Conservation (phyloP, 2,329 filamentous ascomycete species). For the Colletotrichum sp. region DNA sequence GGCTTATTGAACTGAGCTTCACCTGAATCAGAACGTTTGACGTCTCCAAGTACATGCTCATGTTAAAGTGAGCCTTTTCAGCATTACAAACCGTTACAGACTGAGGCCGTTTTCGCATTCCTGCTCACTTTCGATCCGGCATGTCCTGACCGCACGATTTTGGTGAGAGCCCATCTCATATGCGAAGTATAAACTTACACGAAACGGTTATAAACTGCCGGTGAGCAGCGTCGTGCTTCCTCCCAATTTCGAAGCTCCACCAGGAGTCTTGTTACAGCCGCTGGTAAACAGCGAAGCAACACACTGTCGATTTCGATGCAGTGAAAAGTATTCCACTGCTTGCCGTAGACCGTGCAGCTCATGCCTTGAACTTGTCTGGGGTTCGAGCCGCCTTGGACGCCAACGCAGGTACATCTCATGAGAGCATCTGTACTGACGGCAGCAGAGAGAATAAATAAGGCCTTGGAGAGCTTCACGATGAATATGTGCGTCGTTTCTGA, state of each 20-base stretch:
- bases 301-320: not conserved
- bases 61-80: not conserved
- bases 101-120: not conserved
- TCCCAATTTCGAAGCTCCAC: not conserved
- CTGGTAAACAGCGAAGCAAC: not conserved
- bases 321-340: not conserved
- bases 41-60: not conserved
- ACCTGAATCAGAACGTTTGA: not conserved
- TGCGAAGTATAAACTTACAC: not conserved
- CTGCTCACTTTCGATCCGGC: not conserved
- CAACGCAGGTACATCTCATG: not conserved
- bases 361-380: not conserved
- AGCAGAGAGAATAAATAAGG: not conserved
- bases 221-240: not conserved
- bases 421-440: not conserved
- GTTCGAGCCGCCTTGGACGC: not conserved
- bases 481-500: not conserved
- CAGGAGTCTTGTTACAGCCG: fast-evolving
- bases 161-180: not conserved
- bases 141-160: not conserved
- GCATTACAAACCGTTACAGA: not conserved
- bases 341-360: not conserved
- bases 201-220: not conserved
- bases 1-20: not conserved
- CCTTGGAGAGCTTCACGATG: not conserved